Base-by-base conservation (phyloP, 768 basidiomycete genomes). In the Serendipita sp. region DNA sequence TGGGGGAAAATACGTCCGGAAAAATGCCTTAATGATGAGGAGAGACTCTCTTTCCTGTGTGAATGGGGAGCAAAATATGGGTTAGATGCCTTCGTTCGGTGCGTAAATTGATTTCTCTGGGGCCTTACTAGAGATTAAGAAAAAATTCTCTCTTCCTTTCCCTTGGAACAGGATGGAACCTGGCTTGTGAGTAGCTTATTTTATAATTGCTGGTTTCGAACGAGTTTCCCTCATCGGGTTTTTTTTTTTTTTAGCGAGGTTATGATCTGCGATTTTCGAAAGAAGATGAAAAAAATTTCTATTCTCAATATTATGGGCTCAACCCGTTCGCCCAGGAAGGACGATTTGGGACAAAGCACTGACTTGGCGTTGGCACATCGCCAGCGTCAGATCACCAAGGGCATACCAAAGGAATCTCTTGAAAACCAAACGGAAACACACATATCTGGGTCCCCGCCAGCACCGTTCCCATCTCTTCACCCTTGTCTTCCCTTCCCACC, bases 1-100 rank as follows among this genome's bases (percentile, higher is more conserved):
- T 76, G 75, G 75, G 73, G 73, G 15, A 13, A 3, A 54, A 67
- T 35, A 44, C 53, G 53, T 28, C 53, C 15, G 11, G 53, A 54
- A 11, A 64, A 28, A 64, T 41, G 3, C 71, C 70, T 2, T 71
- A 70, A 5, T 67, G 75, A 78, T 7, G 3, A 13, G n/a, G 54
- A 68, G 37, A 68, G 75, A 30, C 73, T 74, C 30, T 3, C 45
- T 13, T 66, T 69, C 24, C 38, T 77, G 2, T 77, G 77, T 60
- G 64, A 66, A 11, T 76, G 76, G 76, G 75, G 72, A 1, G 69
- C 68, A 48, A 54, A 65, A 32, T 65, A 72, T 5, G 72, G 70
- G 2, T 38, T 77, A 5, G 76, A 76, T 47, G 76, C 72, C 1
- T 75, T 75, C 47, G 71, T 76, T 32, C 71, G 74, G 73, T 66